Percentiles rank a stretch among this genome's conserved stretches.
phyloP scores from a whole-genome alignment of 371 early-diverging fungal genomes.

The Chytridium lagenaria region DNA sequence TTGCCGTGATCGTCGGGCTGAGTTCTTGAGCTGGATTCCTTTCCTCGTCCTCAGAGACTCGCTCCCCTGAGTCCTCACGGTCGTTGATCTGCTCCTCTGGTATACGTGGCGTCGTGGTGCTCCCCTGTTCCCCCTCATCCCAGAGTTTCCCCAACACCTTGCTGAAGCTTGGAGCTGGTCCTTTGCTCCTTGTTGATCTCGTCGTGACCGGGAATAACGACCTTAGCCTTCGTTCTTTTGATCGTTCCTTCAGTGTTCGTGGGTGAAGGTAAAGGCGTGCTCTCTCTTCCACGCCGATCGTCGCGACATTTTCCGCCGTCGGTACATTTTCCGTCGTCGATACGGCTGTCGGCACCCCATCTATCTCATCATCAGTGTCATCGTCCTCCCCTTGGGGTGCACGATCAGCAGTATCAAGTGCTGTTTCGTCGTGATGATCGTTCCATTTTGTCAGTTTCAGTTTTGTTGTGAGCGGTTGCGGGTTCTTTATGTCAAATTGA shows the following conservation, averaged over 20 bases:
- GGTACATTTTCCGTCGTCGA: background rate
- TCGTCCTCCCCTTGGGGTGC: background rate
- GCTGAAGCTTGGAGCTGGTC: too few species aligned
- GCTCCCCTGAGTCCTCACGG: too few species aligned
- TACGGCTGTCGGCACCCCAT: background rate
- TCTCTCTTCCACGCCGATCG: background rate
- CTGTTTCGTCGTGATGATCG: background rate
- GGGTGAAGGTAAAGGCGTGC: background rate
- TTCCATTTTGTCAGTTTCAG: background rate
- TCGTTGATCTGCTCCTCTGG: too few species aligned
- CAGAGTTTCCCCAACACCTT: too few species aligned
- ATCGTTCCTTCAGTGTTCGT: background rate
- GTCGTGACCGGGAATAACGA: too few species aligned
- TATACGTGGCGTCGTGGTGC: too few species aligned
- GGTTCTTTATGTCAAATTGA: slow-evolving; percentile 12
- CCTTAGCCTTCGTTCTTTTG: background rate
- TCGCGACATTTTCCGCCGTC: background rate
- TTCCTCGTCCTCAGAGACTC: too few species aligned
- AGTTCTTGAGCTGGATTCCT: too few species aligned
- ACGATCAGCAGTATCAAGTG: background rate
- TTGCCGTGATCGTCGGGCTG: too few species aligned
- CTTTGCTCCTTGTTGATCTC: too few species aligned
- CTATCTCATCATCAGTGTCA: slow-evolving; percentile 4
- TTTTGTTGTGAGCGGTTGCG: background rate
- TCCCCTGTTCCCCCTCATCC: too few species aligned